Conservation (phyloP, 441 rosid genomes). For the Adansonia grandidieri region DNA sequence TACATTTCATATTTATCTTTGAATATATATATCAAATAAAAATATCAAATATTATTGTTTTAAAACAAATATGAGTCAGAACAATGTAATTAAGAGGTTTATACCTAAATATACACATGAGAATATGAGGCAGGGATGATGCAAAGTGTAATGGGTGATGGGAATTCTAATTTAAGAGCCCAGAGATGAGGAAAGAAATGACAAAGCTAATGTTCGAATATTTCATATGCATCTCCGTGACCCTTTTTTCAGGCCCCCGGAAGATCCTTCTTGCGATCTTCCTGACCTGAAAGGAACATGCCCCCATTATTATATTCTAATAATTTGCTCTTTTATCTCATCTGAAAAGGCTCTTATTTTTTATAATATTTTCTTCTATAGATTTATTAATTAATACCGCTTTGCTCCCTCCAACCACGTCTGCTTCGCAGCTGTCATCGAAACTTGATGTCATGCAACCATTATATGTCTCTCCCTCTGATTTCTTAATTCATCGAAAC, state of each 20-base stretch:
- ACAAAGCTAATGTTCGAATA: constrained; percentile 42
- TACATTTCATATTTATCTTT: too few relatives aligned
- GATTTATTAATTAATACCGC: constrained; percentile 14
- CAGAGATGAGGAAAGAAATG: constrained; percentile 39
- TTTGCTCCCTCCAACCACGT: constrained; percentile 47
- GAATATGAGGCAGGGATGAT: constrained; percentile 31
- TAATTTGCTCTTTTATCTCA: constrained; percentile 33
- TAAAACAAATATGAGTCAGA: too few relatives aligned
- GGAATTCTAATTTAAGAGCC: constrained; percentile 32
- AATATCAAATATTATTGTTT: too few relatives aligned
- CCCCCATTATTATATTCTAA: constrained; percentile 32
- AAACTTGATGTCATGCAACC: constrained; percentile 53
- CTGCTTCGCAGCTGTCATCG: constrained; percentile 60
- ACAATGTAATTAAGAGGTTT: neutral
- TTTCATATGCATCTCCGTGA: constrained; percentile 34
- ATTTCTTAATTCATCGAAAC: constrained; percentile 33
- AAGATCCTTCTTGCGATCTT: constrained; percentile 54
- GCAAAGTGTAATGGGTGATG: constrained; percentile 36
- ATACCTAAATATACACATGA: constrained; percentile 18
- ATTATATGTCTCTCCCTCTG: constrained; percentile 36
- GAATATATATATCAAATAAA: too few relatives aligned
- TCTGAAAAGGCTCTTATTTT: constrained; percentile 34
- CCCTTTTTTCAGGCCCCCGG: constrained; percentile 37
- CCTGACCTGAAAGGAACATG: constrained; percentile 55
- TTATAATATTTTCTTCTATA: neutral